These are phyloP conservation scores for Irpex sp. DNA, from an alignment of 1,284 basidiomycete species.

Conservation along the genomic window DNA sequence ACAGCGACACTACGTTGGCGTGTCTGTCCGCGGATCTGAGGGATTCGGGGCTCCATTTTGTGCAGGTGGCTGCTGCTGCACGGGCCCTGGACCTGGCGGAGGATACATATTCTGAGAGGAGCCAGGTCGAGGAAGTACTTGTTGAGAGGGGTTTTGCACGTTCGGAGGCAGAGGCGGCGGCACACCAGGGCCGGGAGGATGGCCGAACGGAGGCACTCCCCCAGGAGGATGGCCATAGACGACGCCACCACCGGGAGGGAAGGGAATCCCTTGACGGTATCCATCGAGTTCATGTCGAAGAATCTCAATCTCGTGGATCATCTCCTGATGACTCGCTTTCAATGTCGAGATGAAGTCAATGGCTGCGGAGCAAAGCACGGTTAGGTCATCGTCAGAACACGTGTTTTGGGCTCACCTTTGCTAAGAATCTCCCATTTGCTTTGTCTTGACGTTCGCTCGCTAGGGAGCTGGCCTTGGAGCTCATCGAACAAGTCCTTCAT, in stretches of 20 bases:
- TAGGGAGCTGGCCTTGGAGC: conserved; percentile 84
- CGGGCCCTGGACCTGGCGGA: conserved; percentile 30
- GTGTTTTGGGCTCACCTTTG: conserved; percentile 60
- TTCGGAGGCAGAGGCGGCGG: conserved; percentile 39
- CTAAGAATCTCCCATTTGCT: conserved; percentile 97
- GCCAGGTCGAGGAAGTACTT: conserved; percentile 30
- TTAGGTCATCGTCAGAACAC: neutral
- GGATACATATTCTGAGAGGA: conserved; percentile 51
- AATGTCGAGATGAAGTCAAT: conserved; percentile 83
- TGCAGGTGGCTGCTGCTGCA: conserved; percentile 17
- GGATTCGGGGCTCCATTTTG: conserved; percentile 28
- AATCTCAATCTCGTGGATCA: conserved; percentile 75
- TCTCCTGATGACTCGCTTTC: conserved; percentile 72
- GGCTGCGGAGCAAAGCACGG: conserved; percentile 42
- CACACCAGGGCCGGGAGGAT: conserved; percentile 29
- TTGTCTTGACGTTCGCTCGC: conserved; percentile 89
- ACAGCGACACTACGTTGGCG: conserved; percentile 23
- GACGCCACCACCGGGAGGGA: conserved; percentile 48
- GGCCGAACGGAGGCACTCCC: conserved; percentile 27
- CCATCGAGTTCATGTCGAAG: conserved; percentile 73
- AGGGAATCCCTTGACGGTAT: conserved; percentile 53
- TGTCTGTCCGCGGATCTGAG: conserved; percentile 19
- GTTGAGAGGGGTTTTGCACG: conserved; percentile 31
- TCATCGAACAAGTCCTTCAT: conserved; percentile 98
- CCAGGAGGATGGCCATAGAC: conserved; percentile 47